A percentile compares a stretch with the other conserved stretches of the same genome.
Conservation (phyloP, 2,329 filamentous ascomycete species). For the Diaporthe eres region DNA sequence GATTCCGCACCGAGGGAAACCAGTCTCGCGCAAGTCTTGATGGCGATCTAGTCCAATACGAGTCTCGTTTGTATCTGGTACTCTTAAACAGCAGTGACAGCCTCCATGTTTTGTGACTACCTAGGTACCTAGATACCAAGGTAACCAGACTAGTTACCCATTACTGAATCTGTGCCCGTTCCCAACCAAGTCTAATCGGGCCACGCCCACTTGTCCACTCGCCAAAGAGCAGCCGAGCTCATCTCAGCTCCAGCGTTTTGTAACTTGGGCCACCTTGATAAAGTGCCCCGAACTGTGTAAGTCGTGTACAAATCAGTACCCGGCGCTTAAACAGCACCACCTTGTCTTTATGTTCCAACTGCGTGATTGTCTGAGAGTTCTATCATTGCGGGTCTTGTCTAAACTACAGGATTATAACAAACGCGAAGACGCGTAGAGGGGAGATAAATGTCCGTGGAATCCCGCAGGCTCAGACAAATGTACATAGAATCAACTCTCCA, state of each 20-base stretch:
- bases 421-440: constrained; percentile 45
- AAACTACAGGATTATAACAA: constrained; percentile 49
- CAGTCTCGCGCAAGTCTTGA: not conserved
- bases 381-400: constrained; percentile 45
- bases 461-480: constrained; percentile 43
- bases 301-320: not conserved
- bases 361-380: constrained; percentile 14
- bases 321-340: not conserved
- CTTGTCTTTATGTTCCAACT: not conserved
- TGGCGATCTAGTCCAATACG: not conserved
- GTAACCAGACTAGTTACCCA: not conserved
- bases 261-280: not conserved
- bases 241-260: not conserved
- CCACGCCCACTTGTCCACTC: not conserved
- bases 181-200: not conserved
- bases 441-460: constrained; percentile 43
- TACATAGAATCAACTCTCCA: constrained; percentile 43
- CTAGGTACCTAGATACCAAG: no score
- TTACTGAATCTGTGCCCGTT: not conserved
- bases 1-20: no score
- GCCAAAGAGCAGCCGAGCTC: no score
- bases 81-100: not conserved
- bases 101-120: no score
- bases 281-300: not conserved
- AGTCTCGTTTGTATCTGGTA: not conserved